Evolutionary conservation across 148 eudicot genomes (phyloP), one percentile per base, ranked within the genome.

Genomic region (Vaccinium darrowii): DNA sequence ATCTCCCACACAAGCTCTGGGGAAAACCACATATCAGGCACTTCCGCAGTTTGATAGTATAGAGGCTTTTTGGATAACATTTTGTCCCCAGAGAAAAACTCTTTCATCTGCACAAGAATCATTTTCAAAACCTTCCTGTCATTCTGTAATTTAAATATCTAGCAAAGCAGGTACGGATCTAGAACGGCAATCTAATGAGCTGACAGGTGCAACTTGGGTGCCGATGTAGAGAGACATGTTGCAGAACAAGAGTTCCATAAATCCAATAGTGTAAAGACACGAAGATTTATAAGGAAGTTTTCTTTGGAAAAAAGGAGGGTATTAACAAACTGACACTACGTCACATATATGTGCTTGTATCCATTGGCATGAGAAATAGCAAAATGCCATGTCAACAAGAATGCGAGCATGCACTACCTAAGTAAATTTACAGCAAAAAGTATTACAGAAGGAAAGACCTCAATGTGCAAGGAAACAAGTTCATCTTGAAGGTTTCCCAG

Each of bases 1-100:
- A 97, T 93, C 86, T 90, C 95, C 99, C 99, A 97, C 6, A 97
- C 99, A 58, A 95, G 77, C 85, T 94, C 98, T 0, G 96, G 91
- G 80, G 92, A 86, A 86, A 95, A 97, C 99, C 99, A 97, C 93
- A 91, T 89, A 84, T 95, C 98, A 9, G 98, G 93, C 72, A 75
- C 86, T 89, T 97, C 99, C 11, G 87, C 90, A 71, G 98, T 97
- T 86, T 90, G 92, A 79, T 95, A 97, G 86, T 97, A 95, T 1
- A 90, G 57, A 36, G 99, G 98, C 88, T 94, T 95, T 85, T 88
- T 95, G 79, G 89, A 63, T 33, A 94, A 78, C 25, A 94, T 82
- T 90, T 89, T 95, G 89, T 95, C 97, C 87, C 86, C 99, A 4
- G 94, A 90, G 86, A 91, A 93, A 52, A 90, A 94, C 33, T 92